These are phyloP conservation scores for Globisporangium okanoganense DNA, from an alignment of 352 stramenopile genomes.

Conservation along the genomic window DNA sequence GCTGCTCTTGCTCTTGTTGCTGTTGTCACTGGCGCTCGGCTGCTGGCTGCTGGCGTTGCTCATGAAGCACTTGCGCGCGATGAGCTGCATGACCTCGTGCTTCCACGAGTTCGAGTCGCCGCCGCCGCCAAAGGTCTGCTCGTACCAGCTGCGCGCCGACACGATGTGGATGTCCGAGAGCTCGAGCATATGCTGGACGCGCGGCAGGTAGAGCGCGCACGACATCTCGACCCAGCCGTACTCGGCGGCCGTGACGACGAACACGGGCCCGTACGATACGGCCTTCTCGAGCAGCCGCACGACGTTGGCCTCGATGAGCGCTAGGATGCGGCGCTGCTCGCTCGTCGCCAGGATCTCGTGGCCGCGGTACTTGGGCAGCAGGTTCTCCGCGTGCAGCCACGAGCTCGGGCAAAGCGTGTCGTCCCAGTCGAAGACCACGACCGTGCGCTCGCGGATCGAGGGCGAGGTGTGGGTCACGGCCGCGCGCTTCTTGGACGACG, in stretches of 20 bases:
- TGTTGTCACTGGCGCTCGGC: neutral
- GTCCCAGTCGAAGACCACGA: slow-evolving; percentile 88
- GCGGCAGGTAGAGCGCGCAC: slow-evolving; percentile 68
- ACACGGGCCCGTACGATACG: slow-evolving; percentile 74
- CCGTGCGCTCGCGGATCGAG: slow-evolving; percentile 67
- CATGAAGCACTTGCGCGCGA: slow-evolving; percentile 80
- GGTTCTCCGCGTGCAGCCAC: slow-evolving; percentile 77
- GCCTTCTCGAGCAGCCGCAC: slow-evolving; percentile 65
- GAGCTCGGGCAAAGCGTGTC: slow-evolving; percentile 86
- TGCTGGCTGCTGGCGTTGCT: slow-evolving; percentile 6
- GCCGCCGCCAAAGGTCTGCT: slow-evolving; percentile 76
- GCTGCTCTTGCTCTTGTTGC: neutral
- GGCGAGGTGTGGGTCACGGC: neutral
- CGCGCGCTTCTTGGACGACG: slow-evolving; percentile 18
- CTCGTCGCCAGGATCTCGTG: slow-evolving; percentile 58
- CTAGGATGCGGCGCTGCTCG: slow-evolving; percentile 54
- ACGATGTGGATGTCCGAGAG: slow-evolving; percentile 83
- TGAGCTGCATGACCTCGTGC: slow-evolving; percentile 85
- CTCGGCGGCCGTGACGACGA: slow-evolving; percentile 83
- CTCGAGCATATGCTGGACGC: slow-evolving; percentile 58
- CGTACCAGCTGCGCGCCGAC: slow-evolving; percentile 81
- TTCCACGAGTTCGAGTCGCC: slow-evolving; percentile 81
- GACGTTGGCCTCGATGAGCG: slow-evolving; percentile 59
- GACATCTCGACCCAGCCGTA: slow-evolving; percentile 84
- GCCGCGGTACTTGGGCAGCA: slow-evolving; percentile 76